Conservation (phyloP, 176 grass and related monocot species). For the Paspalum notatum region DNA sequence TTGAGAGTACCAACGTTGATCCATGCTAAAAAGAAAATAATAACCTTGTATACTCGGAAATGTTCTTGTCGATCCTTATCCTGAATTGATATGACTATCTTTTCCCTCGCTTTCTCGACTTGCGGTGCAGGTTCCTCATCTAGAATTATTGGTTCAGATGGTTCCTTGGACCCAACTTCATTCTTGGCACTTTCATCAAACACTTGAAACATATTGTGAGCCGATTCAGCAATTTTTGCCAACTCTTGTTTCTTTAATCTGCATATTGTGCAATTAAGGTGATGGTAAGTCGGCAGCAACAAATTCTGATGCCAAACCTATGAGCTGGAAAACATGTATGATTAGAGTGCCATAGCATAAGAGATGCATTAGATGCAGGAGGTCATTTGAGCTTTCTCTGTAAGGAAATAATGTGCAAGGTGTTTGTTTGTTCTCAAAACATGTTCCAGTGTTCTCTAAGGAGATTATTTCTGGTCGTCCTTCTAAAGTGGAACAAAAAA, state of each 20-base stretch:
- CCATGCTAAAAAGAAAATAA: background rate
- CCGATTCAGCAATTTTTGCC: conserved; percentile 53
- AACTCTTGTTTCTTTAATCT: conserved; percentile 74
- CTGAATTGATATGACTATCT: conserved; percentile 78
- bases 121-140: conserved; percentile 45
- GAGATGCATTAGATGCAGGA: conserved; percentile 2
- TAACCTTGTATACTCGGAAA: conserved; percentile 75
- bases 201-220: conserved; percentile 50
- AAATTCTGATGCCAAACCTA: conserved; percentile 2
- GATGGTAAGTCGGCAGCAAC: background rate
- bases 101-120: conserved; percentile 54
- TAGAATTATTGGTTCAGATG: conserved; percentile 50
- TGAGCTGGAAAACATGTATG: background rate
- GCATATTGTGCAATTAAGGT: conserved; percentile 35
- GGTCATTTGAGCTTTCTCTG: background rate
- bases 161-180: conserved; percentile 40
- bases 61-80: conserved; percentile 66
- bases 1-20: background rate
- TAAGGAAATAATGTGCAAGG: background rate
- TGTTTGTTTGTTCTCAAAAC: too few relatives aligned
- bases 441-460: too few relatives aligned
- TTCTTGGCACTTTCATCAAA: conserved; percentile 50
- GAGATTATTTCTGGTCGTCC: background rate
- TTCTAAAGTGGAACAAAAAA: background rate
- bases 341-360: conserved; percentile 6